Conservation (phyloP, 2,329 filamentous ascomycete species). For the Paecilomyces sp. region DNA sequence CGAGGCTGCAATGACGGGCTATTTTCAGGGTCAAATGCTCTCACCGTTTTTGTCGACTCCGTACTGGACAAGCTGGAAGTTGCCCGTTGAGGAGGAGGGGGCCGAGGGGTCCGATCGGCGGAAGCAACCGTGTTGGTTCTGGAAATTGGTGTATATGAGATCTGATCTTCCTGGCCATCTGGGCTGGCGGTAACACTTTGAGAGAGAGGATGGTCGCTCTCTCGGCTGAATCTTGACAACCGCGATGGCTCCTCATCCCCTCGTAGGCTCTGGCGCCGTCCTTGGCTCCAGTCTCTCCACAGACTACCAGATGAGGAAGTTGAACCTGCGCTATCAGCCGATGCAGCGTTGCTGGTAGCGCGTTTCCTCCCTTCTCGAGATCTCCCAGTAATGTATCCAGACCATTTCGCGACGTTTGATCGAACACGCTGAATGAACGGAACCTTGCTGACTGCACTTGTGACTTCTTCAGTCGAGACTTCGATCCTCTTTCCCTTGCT, state of each 20-base stretch:
- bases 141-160: constrained; percentile 29
- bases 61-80: constrained; percentile 39
- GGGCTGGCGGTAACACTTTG: constrained; percentile 68
- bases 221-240: constrained; percentile 42
- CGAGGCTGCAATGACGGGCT: constrained; percentile 15
- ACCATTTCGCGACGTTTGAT: constrained; percentile 65
- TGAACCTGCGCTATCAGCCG: constrained; percentile 48
- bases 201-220: constrained; percentile 64
- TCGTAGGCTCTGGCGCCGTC: constrained; percentile 50
- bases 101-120: constrained; percentile 23
- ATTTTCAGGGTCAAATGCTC: constrained; percentile 22
- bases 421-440: constrained; percentile 78
- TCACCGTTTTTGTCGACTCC: constrained; percentile 40
- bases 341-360: constrained; percentile 48
- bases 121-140: constrained; percentile 13
- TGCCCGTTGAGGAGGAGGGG: constrained; percentile 31
- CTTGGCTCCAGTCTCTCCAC: constrained; percentile 45
- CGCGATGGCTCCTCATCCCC: constrained; percentile 52
- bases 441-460: constrained; percentile 80
- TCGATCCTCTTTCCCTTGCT: constrained; percentile 80
- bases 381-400: constrained; percentile 46
- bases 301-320: constrained; percentile 50
- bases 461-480: constrained; percentile 84
- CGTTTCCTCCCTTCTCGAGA: constrained; percentile 40
- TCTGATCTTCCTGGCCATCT: constrained; percentile 33